A percentile compares a stretch with the other conserved stretches of the same genome.
phyloP scores from a whole-genome alignment of 345 rosid species.

The Nephelium lappaceum region DNA sequence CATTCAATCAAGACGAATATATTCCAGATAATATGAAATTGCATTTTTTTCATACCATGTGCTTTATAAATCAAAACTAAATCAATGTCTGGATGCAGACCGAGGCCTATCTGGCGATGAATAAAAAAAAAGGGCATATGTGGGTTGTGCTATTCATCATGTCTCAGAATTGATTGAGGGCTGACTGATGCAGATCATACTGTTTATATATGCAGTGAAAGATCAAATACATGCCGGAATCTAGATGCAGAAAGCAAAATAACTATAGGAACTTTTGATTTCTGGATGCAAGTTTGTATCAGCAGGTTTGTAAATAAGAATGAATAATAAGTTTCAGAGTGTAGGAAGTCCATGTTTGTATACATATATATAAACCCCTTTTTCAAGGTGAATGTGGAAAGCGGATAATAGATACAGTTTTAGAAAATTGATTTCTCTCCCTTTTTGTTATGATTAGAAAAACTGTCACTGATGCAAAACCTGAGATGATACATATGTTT shows the following conservation, averaged over 20 bases:
- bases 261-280: not conserved
- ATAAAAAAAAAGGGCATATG: not conserved
- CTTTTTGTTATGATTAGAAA: not conserved
- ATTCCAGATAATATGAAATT: not conserved
- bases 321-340: not conserved
- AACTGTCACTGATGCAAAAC: not conserved
- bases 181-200: not conserved
- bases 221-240: not conserved
- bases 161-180: not conserved
- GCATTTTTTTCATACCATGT: not conserved
- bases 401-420: not conserved
- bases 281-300: not conserved
- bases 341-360: not conserved
- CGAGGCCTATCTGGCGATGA: not conserved
- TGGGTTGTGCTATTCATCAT: not conserved
- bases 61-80: slow-evolving; percentile 1
- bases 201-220: not conserved
- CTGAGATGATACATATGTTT: too few species aligned
- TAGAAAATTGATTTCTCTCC: not conserved
- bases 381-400: not conserved
- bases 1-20: not conserved
- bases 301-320: slow-evolving; percentile 1
- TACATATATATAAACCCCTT: not conserved
- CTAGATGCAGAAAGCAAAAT: not conserved
- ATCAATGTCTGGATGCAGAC: not conserved